Evolutionary conservation across 2,329 filamentous ascomycete species (phyloP).

Genomic region (Phoma sp.): DNA sequence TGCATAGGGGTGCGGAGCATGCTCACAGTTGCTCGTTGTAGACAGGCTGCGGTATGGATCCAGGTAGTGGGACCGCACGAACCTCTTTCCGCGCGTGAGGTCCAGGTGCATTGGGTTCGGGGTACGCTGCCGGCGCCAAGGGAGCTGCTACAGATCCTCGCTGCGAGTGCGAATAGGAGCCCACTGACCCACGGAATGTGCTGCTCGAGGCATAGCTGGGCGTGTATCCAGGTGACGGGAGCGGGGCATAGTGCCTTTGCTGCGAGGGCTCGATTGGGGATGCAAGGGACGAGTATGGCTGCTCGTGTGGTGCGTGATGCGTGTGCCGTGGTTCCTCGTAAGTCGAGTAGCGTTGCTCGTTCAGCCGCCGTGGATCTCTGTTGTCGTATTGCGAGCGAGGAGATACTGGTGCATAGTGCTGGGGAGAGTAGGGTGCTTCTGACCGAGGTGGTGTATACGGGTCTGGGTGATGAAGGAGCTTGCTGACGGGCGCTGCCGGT

Average conservation of each 20-base stretch:
- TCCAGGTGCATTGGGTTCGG: conserved; percentile 40
- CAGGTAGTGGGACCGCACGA: conserved; percentile 42
- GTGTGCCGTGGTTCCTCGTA: conserved; percentile 42
- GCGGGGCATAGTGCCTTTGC: conserved; percentile 42
- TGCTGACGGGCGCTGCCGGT: conserved; percentile 45
- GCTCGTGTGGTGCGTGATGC: conserved; percentile 41
- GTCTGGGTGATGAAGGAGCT: conserved; percentile 43
- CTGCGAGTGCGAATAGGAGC: conserved; percentile 46
- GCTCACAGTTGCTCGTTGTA: conserved; percentile 49
- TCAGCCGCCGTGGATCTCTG: conserved; percentile 35
- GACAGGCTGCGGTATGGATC: conserved; percentile 48
- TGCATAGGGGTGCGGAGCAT: conserved; percentile 26
- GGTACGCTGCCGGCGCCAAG: conserved; percentile 41
- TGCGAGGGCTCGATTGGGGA: conserved; percentile 46
- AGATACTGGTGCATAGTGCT: conserved; percentile 47
- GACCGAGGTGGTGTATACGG: conserved; percentile 50
- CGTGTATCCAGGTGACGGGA: conserved; percentile 49
- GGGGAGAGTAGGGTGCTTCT: conserved; percentile 50
- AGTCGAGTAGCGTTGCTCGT: conserved; percentile 40
- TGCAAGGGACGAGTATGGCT: conserved; percentile 44
- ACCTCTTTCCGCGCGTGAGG: conserved; percentile 39
- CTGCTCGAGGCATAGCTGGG: conserved; percentile 49
- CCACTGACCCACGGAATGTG: conserved; percentile 48
- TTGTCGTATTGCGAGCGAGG: conserved; percentile 46
- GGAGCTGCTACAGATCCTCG: conserved; percentile 43